These are phyloP conservation scores for Pseudonitzschia multiseries DNA, from an alignment of 108 stramenopile species.

Conservation along the genomic window DNA sequence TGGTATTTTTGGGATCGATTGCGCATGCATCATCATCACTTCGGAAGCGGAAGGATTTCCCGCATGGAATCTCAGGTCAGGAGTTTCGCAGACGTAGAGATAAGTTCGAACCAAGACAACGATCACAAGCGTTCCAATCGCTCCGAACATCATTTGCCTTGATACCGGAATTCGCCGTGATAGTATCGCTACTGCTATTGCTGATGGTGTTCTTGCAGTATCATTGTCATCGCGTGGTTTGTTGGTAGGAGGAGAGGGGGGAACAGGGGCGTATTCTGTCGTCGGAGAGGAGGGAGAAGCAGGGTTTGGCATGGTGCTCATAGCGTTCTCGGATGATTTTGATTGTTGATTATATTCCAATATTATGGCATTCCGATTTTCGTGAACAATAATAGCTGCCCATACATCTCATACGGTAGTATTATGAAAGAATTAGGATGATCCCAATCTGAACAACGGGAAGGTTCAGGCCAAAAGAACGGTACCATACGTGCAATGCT, in stretches of 20 bases:
- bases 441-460: too few relatives aligned
- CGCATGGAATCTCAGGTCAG: background rate
- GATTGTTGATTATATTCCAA: too few relatives aligned
- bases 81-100: background rate
- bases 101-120: background rate
- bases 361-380: too few relatives aligned
- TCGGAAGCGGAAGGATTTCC: background rate
- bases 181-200: background rate
- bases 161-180: background rate
- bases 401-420: too few relatives aligned
- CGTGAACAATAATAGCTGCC: too few relatives aligned
- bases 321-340: too few relatives aligned
- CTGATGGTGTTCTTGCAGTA: background rate
- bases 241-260: background rate
- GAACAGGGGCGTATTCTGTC: background rate
- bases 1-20: background rate
- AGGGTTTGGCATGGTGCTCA: background rate
- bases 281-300: background rate
- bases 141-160: background rate
- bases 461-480: too few relatives aligned
- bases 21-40: background rate
- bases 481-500: too few relatives aligned
- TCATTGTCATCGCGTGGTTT: background rate
- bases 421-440: too few relatives aligned
- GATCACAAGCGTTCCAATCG: background rate